phyloP scores from a whole-genome alignment of 2,329 filamentous ascomycete genomes.

The Clonostachys sp. region DNA sequence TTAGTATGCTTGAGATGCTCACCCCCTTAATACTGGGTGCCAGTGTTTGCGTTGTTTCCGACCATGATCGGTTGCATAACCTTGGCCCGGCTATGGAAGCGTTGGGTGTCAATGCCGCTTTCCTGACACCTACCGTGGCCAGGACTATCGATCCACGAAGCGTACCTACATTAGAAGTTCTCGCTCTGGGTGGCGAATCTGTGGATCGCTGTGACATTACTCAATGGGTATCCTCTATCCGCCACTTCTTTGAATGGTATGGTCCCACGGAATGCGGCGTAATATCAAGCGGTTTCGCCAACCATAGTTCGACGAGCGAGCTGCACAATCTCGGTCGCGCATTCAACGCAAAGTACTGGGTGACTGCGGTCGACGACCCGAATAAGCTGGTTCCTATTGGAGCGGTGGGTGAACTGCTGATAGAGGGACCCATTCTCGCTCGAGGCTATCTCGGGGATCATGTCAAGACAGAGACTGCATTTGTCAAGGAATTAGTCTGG shows the following conservation, averaged over 20 bases:
- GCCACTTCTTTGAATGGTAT: constrained; percentile 33
- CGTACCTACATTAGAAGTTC: constrained; percentile 3
- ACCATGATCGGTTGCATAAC: constrained; percentile 5
- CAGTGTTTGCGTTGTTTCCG: constrained; percentile 7
- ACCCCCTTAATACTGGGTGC: constrained; percentile 3
- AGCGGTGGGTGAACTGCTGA: constrained; percentile 20
- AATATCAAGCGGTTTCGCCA: constrained; percentile 8
- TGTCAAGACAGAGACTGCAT: constrained; percentile 17
- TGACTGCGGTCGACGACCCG: constrained; percentile 9
- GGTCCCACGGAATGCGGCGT: constrained; percentile 37
- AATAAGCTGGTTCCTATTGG: constrained; percentile 11
- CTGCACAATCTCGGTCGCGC: constrained; percentile 36
- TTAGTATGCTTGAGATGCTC: constrained; percentile 4
- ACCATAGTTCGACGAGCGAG: constrained; percentile 22
- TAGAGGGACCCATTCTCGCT: constrained; percentile 39
- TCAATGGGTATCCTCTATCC: constrained; percentile 2
- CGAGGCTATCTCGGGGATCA: constrained; percentile 40
- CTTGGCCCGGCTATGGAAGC: constrained; percentile 6
- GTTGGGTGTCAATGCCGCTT: constrained; percentile 4
- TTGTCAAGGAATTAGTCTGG: constrained; percentile 6
- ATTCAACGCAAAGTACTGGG: constrained; percentile 19
- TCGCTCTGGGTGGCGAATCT: constrained; percentile 34
- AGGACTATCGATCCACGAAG: not conserved
- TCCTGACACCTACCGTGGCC: constrained; percentile 2
- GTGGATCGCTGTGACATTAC: constrained; percentile 36